Evolutionary conservation across 2,329 filamentous ascomycete genomes (phyloP).

Genomic region (Mariannaea elegans): DNA sequence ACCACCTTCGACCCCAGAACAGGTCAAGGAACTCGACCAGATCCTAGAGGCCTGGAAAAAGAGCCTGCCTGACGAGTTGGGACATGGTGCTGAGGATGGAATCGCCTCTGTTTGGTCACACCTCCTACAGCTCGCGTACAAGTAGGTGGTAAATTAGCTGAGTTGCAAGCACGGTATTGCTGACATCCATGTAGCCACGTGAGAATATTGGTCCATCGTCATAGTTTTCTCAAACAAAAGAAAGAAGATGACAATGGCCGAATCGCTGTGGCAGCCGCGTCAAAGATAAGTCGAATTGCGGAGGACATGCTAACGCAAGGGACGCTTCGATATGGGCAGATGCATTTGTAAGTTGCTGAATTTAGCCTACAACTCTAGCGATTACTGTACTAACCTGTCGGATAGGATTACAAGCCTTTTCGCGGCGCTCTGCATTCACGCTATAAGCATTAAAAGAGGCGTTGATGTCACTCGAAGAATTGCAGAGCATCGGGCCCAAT

Average conservation of each 20-base stretch:
- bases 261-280: constrained; percentile 45
- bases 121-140: constrained; percentile 49
- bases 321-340: constrained; percentile 47
- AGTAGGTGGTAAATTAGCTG: constrained; percentile 34
- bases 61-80: constrained; percentile 45
- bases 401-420: constrained; percentile 48
- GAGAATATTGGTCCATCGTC: constrained; percentile 48
- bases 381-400: neutral
- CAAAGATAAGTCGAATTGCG: constrained; percentile 48
- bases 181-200: constrained; percentile 39
- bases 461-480: constrained; percentile 45
- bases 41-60: constrained; percentile 46
- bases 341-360: constrained; percentile 45
- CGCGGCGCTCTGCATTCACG: constrained; percentile 50
- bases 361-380: neutral
- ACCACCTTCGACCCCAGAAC: constrained; percentile 37
- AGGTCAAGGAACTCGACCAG: constrained; percentile 42
- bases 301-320: constrained; percentile 50
- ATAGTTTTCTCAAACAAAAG: constrained; percentile 43
- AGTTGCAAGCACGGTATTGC: neutral
- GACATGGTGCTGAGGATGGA: constrained; percentile 43
- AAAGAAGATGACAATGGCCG: constrained; percentile 40
- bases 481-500: constrained; percentile 49
- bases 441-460: constrained; percentile 46
- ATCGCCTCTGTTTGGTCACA: constrained; percentile 48